These are phyloP conservation scores for Candida dajiaensis DNA, from an alignment of 805 yeast species.

Conservation along the genomic window DNA sequence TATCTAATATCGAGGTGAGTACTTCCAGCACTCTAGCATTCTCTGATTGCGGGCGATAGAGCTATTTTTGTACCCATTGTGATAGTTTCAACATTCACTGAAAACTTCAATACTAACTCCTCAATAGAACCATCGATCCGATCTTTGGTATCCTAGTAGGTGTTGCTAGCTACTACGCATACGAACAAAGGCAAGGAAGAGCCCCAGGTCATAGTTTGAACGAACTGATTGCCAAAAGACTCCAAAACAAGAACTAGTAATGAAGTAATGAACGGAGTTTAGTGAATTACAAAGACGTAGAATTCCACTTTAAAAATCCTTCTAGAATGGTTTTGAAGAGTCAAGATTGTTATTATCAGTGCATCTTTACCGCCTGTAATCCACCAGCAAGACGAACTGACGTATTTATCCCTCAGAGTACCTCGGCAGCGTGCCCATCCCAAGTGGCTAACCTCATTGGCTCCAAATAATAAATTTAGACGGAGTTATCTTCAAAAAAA, in stretches of 20 bases:
- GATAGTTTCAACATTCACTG: neutral
- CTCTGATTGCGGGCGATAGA: neutral
- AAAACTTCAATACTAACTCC: neutral
- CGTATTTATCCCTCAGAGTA: no score
- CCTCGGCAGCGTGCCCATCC: neutral
- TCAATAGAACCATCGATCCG: conserved; percentile 51
- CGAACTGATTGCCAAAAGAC: conserved; percentile 40
- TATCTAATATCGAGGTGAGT: conserved; percentile 23
- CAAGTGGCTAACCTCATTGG: neutral
- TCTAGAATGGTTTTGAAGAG: no score
- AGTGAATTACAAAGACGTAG: no score
- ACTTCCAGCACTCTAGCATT: neutral
- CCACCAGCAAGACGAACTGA: neutral
- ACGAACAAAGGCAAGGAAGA: conserved; percentile 54
- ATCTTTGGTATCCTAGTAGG: conserved; percentile 60
- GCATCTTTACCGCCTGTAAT: neutral
- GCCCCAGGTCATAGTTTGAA: conserved; percentile 54
- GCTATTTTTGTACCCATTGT: neutral
- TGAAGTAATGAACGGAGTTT: neutral
- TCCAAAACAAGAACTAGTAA: neutral
- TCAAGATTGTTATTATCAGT: no score
- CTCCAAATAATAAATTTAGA: neutral
- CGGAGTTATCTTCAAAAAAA: no score
- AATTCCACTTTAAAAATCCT: no score
- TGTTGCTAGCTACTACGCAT: conserved; percentile 52